Percentiles rank a stretch among this genome's conserved stretches.
Evolutionary conservation across 164 flowering plant species (phyloP).

Genomic region (Piper longum): DNA sequence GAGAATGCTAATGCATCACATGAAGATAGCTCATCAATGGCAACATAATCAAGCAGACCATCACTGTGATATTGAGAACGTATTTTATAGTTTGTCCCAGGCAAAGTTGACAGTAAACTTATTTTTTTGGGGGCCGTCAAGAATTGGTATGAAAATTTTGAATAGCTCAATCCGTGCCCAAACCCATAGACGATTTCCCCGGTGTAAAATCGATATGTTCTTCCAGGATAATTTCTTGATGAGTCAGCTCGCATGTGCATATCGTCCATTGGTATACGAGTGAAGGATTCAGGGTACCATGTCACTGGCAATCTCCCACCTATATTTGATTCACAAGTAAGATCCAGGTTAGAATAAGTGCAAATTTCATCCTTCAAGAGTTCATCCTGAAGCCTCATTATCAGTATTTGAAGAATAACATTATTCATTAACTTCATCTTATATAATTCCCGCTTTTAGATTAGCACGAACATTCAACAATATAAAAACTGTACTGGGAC

Average conservation of each 20-base stretch:
- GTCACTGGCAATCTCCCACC: constrained; percentile 90
- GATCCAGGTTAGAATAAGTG: too few relatives aligned
- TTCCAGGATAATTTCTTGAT: constrained; percentile 68
- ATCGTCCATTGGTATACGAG: constrained; percentile 64
- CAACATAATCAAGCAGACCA: constrained; percentile 22
- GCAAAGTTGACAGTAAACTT: constrained; percentile 14
- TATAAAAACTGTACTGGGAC: too few relatives aligned
- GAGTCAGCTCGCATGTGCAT: constrained; percentile 85
- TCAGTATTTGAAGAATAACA: too few relatives aligned
- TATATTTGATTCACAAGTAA: constrained; percentile 6
- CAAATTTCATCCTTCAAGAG: too few relatives aligned
- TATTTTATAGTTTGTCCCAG: constrained; percentile 4
- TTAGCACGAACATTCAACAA: too few relatives aligned
- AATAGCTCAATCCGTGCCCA: constrained; percentile 76
- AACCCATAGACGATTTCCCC: constrained; percentile 52
- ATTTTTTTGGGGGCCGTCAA: constrained; percentile 42
- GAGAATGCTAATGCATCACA: constrained; percentile 51
- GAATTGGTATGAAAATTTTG: constrained; percentile 39
- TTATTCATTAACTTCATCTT: too few relatives aligned
- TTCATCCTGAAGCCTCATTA: too few relatives aligned
- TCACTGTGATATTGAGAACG: constrained; percentile 10
- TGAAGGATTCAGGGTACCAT: constrained; percentile 91
- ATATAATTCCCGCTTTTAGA: too few relatives aligned
- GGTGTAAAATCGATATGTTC: constrained; percentile 80
- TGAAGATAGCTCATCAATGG: constrained; percentile 30